phyloP scores from a whole-genome alignment of 2,329 filamentous ascomycete genomes.

The Blastomyces emzantsi region DNA sequence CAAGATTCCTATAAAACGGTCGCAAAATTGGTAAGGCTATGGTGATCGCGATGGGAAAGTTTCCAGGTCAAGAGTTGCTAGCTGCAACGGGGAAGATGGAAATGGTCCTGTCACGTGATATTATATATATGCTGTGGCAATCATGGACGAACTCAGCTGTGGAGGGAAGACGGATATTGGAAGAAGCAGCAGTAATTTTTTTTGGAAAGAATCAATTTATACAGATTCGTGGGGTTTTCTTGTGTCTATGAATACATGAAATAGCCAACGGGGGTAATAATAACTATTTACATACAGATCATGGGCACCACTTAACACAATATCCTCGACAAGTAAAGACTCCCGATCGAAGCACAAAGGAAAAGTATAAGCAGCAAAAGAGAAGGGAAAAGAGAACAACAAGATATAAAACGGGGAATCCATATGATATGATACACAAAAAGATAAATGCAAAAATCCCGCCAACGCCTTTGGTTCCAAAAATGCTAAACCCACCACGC shows the following conservation, averaged over 20 bases:
- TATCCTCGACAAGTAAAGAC: background rate
- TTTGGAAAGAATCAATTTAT: too few relatives aligned
- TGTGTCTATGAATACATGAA: background rate
- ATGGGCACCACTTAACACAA: background rate
- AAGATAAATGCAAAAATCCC: background rate
- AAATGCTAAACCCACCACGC: background rate
- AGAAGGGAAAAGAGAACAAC: background rate
- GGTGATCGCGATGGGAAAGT: background rate
- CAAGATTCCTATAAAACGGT: background rate
- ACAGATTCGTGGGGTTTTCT: background rate
- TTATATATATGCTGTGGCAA: too few relatives aligned
- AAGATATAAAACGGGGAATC: background rate
- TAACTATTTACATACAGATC: background rate
- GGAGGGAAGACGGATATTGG: too few relatives aligned
- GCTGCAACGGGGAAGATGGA: background rate
- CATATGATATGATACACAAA: conserved; percentile 4
- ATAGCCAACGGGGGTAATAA: background rate
- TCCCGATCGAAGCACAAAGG: background rate
- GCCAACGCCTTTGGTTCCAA: background rate
- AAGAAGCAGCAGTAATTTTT: too few relatives aligned
- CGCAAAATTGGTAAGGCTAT: background rate
- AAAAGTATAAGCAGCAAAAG: background rate
- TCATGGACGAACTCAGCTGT: too few relatives aligned
- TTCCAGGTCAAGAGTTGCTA: background rate
- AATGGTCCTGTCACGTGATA: too few relatives aligned